Percentiles rank a stretch among this genome's conserved stretches.
Evolutionary conservation across 2,329 filamentous ascomycete genomes (phyloP).

Genomic region (Aspergillus fumigatus): DNA sequence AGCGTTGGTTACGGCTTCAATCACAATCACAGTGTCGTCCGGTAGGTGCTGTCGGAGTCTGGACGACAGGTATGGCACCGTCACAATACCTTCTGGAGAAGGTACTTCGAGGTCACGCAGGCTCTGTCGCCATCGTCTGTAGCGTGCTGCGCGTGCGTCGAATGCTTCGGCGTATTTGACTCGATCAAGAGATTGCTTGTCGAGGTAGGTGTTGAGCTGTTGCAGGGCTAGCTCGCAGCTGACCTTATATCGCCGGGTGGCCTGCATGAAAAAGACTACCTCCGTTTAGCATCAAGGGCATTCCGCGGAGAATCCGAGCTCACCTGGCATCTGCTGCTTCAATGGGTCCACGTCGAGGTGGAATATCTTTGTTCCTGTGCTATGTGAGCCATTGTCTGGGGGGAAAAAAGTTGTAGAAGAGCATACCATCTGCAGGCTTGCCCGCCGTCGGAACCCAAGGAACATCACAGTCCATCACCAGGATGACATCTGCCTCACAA

Average conservation of each 20-base stretch:
- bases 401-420: not conserved
- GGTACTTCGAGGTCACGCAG: not conserved
- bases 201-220: slow-evolving; percentile 43
- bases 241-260: slow-evolving; percentile 39
- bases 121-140: not conserved
- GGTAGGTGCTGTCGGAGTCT: slow-evolving; percentile 54
- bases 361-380: slow-evolving; percentile 48
- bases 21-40: slow-evolving; percentile 62
- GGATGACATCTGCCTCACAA: slow-evolving; percentile 70
- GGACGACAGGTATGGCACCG: slow-evolving; percentile 51
- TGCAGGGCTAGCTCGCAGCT: slow-evolving; percentile 42
- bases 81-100: slow-evolving; percentile 20
- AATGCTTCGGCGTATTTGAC: not conserved
- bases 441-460: slow-evolving; percentile 80
- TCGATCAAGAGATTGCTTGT: not conserved
- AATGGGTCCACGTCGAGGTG: slow-evolving; percentile 63
- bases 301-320: accelerated
- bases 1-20: slow-evolving; percentile 61
- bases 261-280: slow-evolving; percentile 43
- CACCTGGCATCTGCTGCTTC: slow-evolving; percentile 40
- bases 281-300: not conserved
- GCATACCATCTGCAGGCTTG: slow-evolving; percentile 43
- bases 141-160: not conserved
- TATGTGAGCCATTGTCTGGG: not conserved
- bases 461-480: slow-evolving; percentile 82